Evolutionary conservation across 2,329 filamentous ascomycete genomes (phyloP).

Genomic region (Xylaria sp.): DNA sequence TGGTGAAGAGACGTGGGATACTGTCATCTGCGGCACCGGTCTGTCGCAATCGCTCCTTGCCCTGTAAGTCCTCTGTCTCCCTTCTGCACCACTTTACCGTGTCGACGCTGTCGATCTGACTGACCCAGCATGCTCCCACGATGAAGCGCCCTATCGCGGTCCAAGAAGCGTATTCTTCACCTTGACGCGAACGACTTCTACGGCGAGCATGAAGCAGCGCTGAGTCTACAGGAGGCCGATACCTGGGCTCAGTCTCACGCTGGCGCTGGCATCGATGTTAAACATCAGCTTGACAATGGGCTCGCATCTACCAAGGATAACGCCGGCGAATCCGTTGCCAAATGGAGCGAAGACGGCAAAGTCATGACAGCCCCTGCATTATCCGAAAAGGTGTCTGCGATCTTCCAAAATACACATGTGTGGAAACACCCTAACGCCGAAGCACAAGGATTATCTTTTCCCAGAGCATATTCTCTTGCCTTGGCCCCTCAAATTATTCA

Average conservation of each 20-base stretch:
- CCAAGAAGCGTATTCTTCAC: constrained; percentile 90
- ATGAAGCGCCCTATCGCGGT: constrained; percentile 88
- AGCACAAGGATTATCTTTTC: constrained; percentile 63
- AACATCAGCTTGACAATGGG: constrained; percentile 17
- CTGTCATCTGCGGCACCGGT: constrained; percentile 81
- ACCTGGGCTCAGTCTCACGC: constrained; percentile 70
- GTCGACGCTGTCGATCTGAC: constrained; percentile 67
- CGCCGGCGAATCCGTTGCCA: not conserved
- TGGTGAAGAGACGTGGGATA: constrained; percentile 80
- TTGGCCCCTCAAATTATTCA: constrained; percentile 90
- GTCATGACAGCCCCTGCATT: not conserved
- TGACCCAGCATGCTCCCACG: constrained; percentile 68
- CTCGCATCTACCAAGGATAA: constrained; percentile 4
- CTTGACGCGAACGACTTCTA: constrained; percentile 90
- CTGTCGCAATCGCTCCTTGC: constrained; percentile 82
- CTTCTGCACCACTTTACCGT: constrained; percentile 24
- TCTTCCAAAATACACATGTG: constrained; percentile 55
- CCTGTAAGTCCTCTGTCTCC: constrained; percentile 66
- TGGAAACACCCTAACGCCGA: constrained; percentile 53
- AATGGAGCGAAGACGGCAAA: not conserved
- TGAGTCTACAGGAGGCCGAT: constrained; percentile 84
- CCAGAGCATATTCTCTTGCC: constrained; percentile 83
- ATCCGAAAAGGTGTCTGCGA: constrained; percentile 18
- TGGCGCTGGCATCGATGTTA: constrained; percentile 37
- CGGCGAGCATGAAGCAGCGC: constrained; percentile 84